A percentile compares a stretch with the other conserved stretches of the same genome.
Evolutionary conservation across 1,284 basidiomycete species (phyloP).

Genomic region (Boletus albobrunnescens): DNA sequence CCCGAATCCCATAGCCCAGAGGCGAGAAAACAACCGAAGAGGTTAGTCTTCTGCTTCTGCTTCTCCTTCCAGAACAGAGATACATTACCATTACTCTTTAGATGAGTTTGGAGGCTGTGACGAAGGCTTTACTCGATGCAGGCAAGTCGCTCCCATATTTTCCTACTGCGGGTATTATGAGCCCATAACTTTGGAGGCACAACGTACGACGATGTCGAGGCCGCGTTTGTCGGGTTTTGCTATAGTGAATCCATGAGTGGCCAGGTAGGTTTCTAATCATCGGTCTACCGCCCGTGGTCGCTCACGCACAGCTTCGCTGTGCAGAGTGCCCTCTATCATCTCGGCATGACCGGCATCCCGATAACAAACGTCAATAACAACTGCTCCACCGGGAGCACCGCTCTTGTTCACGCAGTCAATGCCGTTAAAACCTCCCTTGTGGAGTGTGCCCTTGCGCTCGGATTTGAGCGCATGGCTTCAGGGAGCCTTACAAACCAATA

Average conservation of each 20-base stretch:
- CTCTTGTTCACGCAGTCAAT: constrained; percentile 67
- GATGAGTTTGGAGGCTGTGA: constrained; percentile 21
- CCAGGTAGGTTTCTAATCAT: no score
- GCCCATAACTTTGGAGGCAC: no score
- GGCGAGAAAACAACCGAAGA: constrained; percentile 63
- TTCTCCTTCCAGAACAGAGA: not conserved
- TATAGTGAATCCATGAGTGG: constrained; percentile 81
- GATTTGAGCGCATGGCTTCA: constrained; percentile 85
- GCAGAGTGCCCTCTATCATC: constrained; percentile 72
- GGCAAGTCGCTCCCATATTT: constrained; percentile 7
- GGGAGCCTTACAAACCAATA: constrained; percentile 77
- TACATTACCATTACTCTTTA: no score
- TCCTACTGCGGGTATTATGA: constrained; percentile 56
- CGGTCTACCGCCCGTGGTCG: no score
- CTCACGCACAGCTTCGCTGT: no score
- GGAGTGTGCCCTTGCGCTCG: constrained; percentile 78
- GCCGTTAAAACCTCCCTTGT: constrained; percentile 66
- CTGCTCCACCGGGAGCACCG: constrained; percentile 75
- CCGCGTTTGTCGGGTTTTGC: constrained; percentile 76
- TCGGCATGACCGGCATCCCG: constrained; percentile 82
- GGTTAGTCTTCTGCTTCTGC: constrained; percentile 37
- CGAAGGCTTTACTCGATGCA: constrained; percentile 23
- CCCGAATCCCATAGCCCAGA: constrained; percentile 46
- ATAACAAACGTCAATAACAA: constrained; percentile 88
- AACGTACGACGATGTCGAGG: constrained; percentile 75